A percentile compares a stretch with the other conserved stretches of the same genome.
phyloP scores from a whole-genome alignment of 257 asterid species.

The Primulina huaijiensis region DNA sequence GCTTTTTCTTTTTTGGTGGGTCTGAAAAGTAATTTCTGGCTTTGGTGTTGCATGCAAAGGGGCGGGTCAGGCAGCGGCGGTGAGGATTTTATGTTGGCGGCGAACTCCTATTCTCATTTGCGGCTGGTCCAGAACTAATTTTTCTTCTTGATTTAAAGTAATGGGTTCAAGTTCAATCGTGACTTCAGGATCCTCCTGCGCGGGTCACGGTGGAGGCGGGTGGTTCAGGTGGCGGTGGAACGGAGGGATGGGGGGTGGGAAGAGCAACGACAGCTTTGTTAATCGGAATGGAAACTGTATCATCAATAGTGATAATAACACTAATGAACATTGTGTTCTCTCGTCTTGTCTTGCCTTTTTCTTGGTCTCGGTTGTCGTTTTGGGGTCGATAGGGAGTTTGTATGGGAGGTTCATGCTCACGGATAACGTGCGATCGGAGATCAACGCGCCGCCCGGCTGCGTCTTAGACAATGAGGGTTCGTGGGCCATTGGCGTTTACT shows the following conservation, averaged over 20 bases:
- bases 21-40: not conserved
- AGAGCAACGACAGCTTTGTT: constrained; percentile 2
- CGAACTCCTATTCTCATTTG: constrained; percentile 8
- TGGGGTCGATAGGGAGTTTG: constrained; percentile 67
- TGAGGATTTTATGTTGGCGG: not conserved
- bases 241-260: constrained; percentile 21
- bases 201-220: constrained; percentile 27
- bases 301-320: constrained; percentile 20
- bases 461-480: constrained; percentile 83
- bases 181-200: constrained; percentile 18
- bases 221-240: constrained; percentile 38
- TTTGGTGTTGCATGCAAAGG: constrained; percentile 25
- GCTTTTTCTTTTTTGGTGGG: not conserved
- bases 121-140: not conserved
- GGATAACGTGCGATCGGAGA: constrained; percentile 56
- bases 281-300: constrained; percentile 7
- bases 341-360: constrained; percentile 55
- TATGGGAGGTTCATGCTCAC: constrained; percentile 55
- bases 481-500: constrained; percentile 86
- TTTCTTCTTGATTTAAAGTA: constrained; percentile 1
- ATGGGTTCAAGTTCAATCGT: constrained; percentile 38
- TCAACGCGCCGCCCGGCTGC: constrained; percentile 52
- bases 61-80: not conserved
- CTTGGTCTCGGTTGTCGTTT: constrained; percentile 51
- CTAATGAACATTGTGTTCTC: constrained; percentile 27